Base-by-base conservation (phyloP, 495 filamentous ascomycete species). In the Daldinia grandis region DNA sequence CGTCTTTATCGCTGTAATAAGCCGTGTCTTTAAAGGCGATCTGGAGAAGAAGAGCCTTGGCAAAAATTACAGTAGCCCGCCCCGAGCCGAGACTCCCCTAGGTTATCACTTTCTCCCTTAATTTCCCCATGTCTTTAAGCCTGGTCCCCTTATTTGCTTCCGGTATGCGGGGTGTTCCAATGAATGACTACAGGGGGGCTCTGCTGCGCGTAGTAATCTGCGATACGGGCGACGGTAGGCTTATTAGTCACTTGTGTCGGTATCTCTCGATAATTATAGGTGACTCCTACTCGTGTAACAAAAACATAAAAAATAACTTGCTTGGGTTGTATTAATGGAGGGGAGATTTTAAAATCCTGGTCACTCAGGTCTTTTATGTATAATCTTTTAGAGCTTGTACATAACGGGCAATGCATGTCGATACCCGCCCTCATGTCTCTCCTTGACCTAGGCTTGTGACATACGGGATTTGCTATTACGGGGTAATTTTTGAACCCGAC, bases 131-230 rank as follows among this genome's bases (percentile, higher is more conserved):
- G 50, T 53, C 58, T 37, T 49, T 27, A 35, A 55, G 7, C 54
- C 49, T 38, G 38, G 33, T 55, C 49, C 53, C 40, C 44, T 53
- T 53, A 53, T 53, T 56, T 12, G 53, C 27, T 33, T 62, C 60
- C 62, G 65, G 70, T 66, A 64, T 69, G 70, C 65, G 70, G 69
- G 69, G 69, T 68, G 65, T 73, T 69, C 61, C 44, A 73, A 54
- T 53, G 28, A 27, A 60, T 49, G 27, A 55, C 31, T 47, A 51
- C 56, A 40, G 65, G 60, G 60, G 49, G 21, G 38, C 38, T 53
- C 30, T 49, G 49, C 65, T 65, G 65, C 44, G 70, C 70, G 70
- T 73, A 73, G 70, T 73, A 73, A 73, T 73, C 65, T 5, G 56
- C 61, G 49, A 72, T 64, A 64, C 31, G 59, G 51, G 54, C 35